Base-by-base conservation (phyloP, 2,329 filamentous ascomycete genomes). In the Chrysoporthe deuterocubensis region DNA sequence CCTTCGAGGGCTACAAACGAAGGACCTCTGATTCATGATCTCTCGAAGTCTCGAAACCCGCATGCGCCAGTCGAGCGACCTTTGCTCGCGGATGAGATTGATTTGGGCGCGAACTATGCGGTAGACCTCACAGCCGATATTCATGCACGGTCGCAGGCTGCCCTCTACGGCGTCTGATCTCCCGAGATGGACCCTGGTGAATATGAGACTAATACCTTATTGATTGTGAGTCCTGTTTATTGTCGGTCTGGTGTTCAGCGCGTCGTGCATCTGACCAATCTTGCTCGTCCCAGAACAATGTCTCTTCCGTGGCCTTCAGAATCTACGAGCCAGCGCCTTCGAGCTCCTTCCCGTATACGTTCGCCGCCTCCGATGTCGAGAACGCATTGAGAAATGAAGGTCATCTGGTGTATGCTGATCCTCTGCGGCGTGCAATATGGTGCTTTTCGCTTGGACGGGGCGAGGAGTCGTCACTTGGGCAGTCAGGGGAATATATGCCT, bases 161-260 rank as follows among this genome's bases (percentile, higher is more conserved):
- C 70, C 71, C 70, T 71, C 67, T 65, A 60, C 69, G 68, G 70
- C 71, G 72, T 67, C 70, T 67, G 64, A 71, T 52, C 50, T 43
- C 73, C 71, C 85, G 86, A 84, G 75, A 89, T 89, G 87, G 87
- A 89, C 78, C 83, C 84, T 77, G 84, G 85, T 72, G 86, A 89
- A 79, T 88, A 87, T 78, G 85, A 87, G 75, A 89, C 87, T 75
- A 89, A 89, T 79, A 83, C 82, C 70, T 78, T 89, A 74, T 79
- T 87, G 74, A 82, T 88, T 80, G 87, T 89, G 72, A 74, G 84
- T 80, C 21, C 46, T 16, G 13, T 9, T 42, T 13, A 37, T 26
- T 11, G 37, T 56, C 34, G 32, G n/a, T 37, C 9, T 46, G 43
- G 46, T 66, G 48, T 65, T 8, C 26, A 60, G 50, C 40, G 63